These are phyloP conservation scores for Madurella fahalii DNA, from an alignment of 2,329 filamentous ascomycete species.

Conservation along the genomic window DNA sequence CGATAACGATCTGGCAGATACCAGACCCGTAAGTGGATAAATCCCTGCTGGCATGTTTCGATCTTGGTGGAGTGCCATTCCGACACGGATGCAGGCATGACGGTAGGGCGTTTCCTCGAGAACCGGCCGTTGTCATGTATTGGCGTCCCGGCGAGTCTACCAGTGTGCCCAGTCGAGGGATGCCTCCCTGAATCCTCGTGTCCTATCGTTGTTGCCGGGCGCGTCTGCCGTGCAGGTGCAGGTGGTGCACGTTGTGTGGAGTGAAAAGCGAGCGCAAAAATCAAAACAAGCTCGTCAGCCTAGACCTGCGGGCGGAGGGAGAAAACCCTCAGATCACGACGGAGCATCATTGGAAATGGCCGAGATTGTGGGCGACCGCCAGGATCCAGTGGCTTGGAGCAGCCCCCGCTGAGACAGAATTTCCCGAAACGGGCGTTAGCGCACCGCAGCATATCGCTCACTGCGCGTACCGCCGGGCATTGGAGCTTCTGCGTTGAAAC, in stretches of 20 bases:
- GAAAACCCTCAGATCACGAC: too few relatives aligned
- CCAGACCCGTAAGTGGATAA: background rate
- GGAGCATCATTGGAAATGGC: background rate
- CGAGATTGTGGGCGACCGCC: background rate
- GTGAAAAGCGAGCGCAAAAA: background rate
- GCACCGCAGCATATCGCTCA: background rate
- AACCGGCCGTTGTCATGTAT: slow-evolving; percentile 2
- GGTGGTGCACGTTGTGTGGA: background rate
- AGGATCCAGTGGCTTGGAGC: slow-evolving; percentile 13
- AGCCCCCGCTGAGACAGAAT: slow-evolving; percentile 6
- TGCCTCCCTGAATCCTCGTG: background rate
- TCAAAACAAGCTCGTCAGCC: background rate
- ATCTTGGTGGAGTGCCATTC: slow-evolving; percentile 12
- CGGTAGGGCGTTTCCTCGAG: slow-evolving; percentile 10
- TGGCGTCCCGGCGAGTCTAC: background rate
- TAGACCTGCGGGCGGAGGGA: too few relatives aligned
- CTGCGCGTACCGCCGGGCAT: background rate
- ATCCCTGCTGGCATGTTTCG: slow-evolving; percentile 22
- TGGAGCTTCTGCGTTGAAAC: background rate
- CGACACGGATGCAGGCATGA: slow-evolving; percentile 5
- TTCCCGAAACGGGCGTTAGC: slow-evolving; percentile 2
- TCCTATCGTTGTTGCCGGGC: background rate
- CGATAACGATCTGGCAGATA: slow-evolving; percentile 1
- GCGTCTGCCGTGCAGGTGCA: background rate
- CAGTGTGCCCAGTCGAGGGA: background rate